Evolutionary conservation across 1,139 yeast species (phyloP), one percentile per base, ranked within the genome.

Genomic region (Yarrowia galli): DNA sequence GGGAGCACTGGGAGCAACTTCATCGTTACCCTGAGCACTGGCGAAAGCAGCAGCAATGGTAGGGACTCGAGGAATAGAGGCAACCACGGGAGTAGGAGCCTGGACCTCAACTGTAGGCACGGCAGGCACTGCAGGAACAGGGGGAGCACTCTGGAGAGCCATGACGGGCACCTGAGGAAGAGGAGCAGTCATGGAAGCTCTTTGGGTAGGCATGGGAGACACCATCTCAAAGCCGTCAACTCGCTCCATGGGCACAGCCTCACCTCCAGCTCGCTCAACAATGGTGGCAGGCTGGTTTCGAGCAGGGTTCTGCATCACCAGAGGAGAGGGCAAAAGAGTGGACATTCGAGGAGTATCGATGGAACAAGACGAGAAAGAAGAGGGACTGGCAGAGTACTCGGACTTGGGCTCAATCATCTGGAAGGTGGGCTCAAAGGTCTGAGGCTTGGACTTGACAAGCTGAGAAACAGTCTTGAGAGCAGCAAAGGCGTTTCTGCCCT

Each of bases 281-380:
- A 28, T 28, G 7, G 20, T 23, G 10, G 35, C 60, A 49, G 23
- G 36, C 49, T 40, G 38, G n/a, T n/a, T 23, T 42, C 48, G 63
- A 13, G 63, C 46, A 18, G 63, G 38, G 63, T 56, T 56, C 48
- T 56, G 63, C 13, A 40, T 38, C 48, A 56, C 63, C 48, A 56
- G 46, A 18, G 63, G 63, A 22, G 42, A 32, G 15, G 63, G 63
- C 36, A 56, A 18, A 2, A 56, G 63, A 25, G 63, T 48, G n/a
- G 63, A 56, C 48, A 56, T 40, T 40, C 63, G 63, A 13, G 63
- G 63, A 25, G 63, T 56, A n/a, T 56, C 63, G 35, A 56, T 42
- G 25, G 63, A 56, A 15, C 48, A 25, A 2, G 63, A 56, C 3
- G 63, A 56, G 25, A 56, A 8, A 4, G 63, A 56, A 9, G 49